These are phyloP conservation scores for Rhypophila decipiens DNA, from an alignment of 495 filamentous ascomycete genomes.

Conservation along the genomic window DNA sequence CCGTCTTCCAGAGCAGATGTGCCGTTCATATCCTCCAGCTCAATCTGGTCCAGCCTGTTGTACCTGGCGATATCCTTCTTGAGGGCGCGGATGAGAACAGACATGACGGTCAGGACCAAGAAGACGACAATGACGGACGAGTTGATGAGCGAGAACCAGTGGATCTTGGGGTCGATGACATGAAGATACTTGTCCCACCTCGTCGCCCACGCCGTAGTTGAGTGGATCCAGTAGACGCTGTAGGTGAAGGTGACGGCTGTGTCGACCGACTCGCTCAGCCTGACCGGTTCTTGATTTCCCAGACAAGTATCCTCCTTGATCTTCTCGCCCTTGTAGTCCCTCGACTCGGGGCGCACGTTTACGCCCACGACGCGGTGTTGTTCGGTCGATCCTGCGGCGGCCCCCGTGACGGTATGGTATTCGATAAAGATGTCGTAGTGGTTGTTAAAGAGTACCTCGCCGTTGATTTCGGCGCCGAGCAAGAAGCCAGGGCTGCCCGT, in stretches of 20 bases:
- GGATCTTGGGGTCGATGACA: slow-evolving; percentile 91
- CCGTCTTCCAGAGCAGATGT: slow-evolving; percentile 79
- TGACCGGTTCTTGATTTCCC: slow-evolving; percentile 40
- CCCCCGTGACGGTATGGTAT: slow-evolving; percentile 68
- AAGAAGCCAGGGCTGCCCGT: slow-evolving; percentile 81
- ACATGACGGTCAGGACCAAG: slow-evolving; percentile 81
- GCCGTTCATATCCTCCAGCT: slow-evolving; percentile 74
- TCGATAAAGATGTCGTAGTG: slow-evolving; percentile 94
- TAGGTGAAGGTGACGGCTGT: slow-evolving; percentile 83
- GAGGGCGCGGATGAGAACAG: slow-evolving; percentile 78
- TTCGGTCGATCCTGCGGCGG: slow-evolving; percentile 48
- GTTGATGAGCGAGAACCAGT: slow-evolving; percentile 96
- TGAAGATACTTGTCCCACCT: slow-evolving; percentile 97
- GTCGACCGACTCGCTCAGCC: slow-evolving; percentile 53
- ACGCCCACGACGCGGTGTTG: slow-evolving; percentile 87
- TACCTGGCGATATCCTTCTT: slow-evolving; percentile 93
- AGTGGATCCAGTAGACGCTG: slow-evolving; percentile 77
- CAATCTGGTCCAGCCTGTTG: slow-evolving; percentile 82
- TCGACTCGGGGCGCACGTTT: slow-evolving; percentile 72
- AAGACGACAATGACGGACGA: slow-evolving; percentile 90
- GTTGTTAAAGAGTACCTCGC: slow-evolving; percentile 67
- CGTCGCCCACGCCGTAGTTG: slow-evolving; percentile 82
- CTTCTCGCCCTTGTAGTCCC: slow-evolving; percentile 50
- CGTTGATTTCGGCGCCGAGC: slow-evolving; percentile 51
- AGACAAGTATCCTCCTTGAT: slow-evolving; percentile 59